A percentile compares a stretch with the other conserved stretches of the same genome.
phyloP scores from a whole-genome alignment of 306 rosid species.

The Casuarina cunninghamiana region DNA sequence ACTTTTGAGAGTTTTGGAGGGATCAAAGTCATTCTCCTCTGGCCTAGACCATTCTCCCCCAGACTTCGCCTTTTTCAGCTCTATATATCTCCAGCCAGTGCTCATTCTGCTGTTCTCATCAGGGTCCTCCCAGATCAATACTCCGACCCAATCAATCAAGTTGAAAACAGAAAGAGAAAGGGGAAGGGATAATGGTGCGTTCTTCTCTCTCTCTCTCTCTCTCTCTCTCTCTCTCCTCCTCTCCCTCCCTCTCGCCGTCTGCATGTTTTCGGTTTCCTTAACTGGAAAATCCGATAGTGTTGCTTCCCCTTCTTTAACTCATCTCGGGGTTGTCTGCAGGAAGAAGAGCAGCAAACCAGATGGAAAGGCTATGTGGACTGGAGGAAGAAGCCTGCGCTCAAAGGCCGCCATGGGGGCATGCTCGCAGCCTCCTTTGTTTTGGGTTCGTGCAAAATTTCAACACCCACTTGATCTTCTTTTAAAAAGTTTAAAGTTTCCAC shows the following conservation, averaged over 20 bases:
- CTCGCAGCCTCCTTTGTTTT: conserved; percentile 77
- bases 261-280: not conserved
- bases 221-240: not conserved
- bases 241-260: conserved; percentile 1
- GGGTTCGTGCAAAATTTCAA: conserved; percentile 43
- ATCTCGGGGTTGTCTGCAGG: conserved; percentile 30
- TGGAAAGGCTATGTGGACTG: conserved; percentile 93
- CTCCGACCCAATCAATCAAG: conserved; percentile 39
- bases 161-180: conserved; percentile 8
- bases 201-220: not conserved
- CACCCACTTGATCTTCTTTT: conserved; percentile 3
- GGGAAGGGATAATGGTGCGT: conserved; percentile 47
- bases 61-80: conserved; percentile 15
- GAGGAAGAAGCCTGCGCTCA: conserved; percentile 71
- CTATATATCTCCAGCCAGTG: conserved; percentile 46
- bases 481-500: not conserved
- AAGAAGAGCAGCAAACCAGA: conserved; percentile 45
- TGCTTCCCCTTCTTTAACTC: not conserved
- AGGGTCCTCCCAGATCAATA: conserved; percentile 23
- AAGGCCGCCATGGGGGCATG: conserved; percentile 89
- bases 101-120: conserved; percentile 26
- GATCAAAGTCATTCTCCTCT: conserved; percentile 42
- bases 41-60: not conserved
- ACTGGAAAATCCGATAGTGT: not conserved
- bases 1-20: conserved; percentile 14